Conservation (phyloP, 495 filamentous ascomycete genomes). For the Penicillium nucicola region DNA sequence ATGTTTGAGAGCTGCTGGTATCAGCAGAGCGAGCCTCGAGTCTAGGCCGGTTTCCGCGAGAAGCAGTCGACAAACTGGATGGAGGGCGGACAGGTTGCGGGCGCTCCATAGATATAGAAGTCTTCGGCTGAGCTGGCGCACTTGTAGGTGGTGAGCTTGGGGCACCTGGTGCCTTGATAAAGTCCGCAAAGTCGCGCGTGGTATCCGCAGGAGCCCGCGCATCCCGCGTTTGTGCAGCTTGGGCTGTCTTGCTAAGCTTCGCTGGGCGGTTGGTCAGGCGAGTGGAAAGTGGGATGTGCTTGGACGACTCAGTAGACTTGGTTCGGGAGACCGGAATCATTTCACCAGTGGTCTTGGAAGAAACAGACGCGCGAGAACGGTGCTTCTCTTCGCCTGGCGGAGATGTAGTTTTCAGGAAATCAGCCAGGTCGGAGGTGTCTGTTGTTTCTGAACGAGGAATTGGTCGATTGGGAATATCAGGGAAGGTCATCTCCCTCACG, state of each 20-base stretch:
- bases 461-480: conserved; percentile 38
- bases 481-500: conserved; percentile 76
- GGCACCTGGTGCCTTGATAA: conserved; percentile 81
- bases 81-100: conserved; percentile 16
- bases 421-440: conserved; percentile 36
- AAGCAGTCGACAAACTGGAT: conserved; percentile 5
- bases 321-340: conserved; percentile 13
- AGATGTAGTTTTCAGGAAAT: conserved; percentile 35
- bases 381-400: conserved; percentile 26
- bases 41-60: conserved; percentile 30
- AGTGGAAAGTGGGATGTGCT: conserved; percentile 28
- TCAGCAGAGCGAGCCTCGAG: conserved; percentile 72
- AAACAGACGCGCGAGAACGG: conserved; percentile 21
- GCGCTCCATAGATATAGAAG: conserved; percentile 13
- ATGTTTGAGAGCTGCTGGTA: conserved; percentile 60
- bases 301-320: conserved; percentile 24
- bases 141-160: conserved; percentile 24
- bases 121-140: background rate
- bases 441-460: conserved; percentile 31
- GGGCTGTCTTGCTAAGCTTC: conserved; percentile 31
- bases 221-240: conserved; percentile 60
- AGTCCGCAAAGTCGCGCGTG: conserved; percentile 76
- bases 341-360: conserved; percentile 19
- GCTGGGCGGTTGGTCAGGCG: conserved; percentile 22
- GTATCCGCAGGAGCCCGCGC: conserved; percentile 62